phyloP scores from a whole-genome alignment of 352 stramenopile genomes.

The Globisporangium uncinulatum region DNA sequence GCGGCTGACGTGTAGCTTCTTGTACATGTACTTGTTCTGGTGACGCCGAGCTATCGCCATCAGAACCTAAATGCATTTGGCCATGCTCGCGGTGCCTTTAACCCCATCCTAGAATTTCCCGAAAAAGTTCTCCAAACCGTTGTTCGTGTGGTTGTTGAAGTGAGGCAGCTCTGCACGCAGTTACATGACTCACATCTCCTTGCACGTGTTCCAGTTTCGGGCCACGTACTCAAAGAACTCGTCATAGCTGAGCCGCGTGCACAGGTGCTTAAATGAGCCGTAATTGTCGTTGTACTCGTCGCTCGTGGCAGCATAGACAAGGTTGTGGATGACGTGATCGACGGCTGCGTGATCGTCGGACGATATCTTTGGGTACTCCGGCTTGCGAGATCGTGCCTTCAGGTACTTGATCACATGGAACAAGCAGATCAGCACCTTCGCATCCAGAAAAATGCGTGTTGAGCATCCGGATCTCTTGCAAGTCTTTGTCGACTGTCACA shows the following conservation, averaged over 20 bases:
- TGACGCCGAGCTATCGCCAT: background rate
- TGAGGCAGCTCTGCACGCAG: background rate
- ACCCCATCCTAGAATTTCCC: background rate
- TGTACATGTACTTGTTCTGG: background rate
- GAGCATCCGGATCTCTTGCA: too few relatives aligned
- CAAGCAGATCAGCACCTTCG: background rate
- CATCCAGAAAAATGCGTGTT: background rate
- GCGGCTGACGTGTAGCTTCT: background rate
- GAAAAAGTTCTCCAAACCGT: background rate
- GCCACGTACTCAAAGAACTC: background rate
- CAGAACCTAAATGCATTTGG: background rate
- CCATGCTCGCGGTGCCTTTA: background rate
- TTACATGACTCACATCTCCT: background rate
- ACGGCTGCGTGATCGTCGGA: too few relatives aligned
- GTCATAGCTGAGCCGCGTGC: background rate
- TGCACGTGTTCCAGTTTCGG: background rate
- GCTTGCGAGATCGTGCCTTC: too few relatives aligned
- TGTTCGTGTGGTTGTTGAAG: background rate
- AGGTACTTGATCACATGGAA: background rate
- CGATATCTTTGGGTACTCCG: too few relatives aligned
- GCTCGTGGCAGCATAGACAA: slow-evolving; percentile 5
- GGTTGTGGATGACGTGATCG: slow-evolving; percentile 1
- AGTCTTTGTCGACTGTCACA: too few relatives aligned
- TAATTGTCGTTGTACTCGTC: slow-evolving; percentile 8
- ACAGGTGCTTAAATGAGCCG: background rate